Conservation (phyloP, 768 basidiomycete species). For the Tubosaeta brunneosetosa region DNA sequence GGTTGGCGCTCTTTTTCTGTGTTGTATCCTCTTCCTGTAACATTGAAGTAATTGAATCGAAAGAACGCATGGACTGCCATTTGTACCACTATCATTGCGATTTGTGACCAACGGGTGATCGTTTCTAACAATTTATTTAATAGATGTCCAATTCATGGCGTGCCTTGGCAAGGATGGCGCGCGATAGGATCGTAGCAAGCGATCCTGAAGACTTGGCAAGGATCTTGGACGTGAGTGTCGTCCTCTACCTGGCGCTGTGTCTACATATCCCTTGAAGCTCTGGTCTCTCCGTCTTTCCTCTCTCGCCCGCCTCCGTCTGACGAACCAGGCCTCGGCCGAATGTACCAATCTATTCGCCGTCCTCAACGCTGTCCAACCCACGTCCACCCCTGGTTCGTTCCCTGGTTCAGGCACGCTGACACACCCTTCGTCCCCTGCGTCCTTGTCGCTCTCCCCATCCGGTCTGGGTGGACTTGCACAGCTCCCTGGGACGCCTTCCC, state of each 20-base stretch:
- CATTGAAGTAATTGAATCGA: conserved; percentile 18
- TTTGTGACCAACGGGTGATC: background rate
- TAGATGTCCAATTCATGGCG: conserved; percentile 91
- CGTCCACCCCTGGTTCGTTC: conserved; percentile 50
- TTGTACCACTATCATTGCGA: background rate
- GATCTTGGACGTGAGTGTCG: conserved; percentile 59
- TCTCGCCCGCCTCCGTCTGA: conserved; percentile 75
- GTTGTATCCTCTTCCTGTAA: conserved; percentile 21
- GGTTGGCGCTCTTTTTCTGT: conserved; percentile 12
- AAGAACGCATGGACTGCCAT: background rate
- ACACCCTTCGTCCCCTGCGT: conserved; percentile 34
- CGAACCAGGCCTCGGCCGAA: conserved; percentile 84
- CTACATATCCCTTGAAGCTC: conserved; percentile 41
- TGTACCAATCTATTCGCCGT: conserved; percentile 75
- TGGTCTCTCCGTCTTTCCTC: conserved; percentile 82
- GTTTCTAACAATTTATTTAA: conserved; percentile 11
- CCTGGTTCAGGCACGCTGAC: conserved; percentile 31
- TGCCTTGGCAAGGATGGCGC: conserved; percentile 77
- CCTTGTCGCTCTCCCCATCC: conserved; percentile 20
- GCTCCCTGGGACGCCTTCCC: conserved; percentile 23
- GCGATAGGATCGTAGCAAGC: conserved; percentile 67
- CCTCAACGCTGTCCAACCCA: conserved; percentile 54
- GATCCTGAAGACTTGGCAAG: conserved; percentile 63
- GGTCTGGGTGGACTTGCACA: conserved; percentile 16
- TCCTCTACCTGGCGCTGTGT: background rate